Evolutionary conservation across 2,329 filamentous ascomycete species (phyloP), one percentile per base, ranked within the genome.

Genomic region (Fusarium zealandicum): DNA sequence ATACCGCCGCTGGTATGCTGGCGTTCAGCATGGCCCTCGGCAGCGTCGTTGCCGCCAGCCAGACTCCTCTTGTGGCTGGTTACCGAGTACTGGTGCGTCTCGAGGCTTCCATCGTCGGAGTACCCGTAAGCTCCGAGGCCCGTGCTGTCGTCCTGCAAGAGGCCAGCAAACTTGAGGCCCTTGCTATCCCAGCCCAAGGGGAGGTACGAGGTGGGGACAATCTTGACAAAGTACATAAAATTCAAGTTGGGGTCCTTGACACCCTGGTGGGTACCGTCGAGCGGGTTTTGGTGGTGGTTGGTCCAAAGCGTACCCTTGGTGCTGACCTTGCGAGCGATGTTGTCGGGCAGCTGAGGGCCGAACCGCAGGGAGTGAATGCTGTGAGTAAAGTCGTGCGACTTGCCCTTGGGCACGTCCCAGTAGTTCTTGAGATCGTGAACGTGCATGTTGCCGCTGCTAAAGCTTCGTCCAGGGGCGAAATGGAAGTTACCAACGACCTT

Each of bases 401-500:
- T 80, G 46, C 83, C 81, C 50, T 88, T 81, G 27, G 87, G 83
- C 17, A 82, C 83, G 61, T 93, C 88, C 79, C 92, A 90, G 82
- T 96, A 99, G 79, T 95, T 96, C 75, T 96, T 92, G 60, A 99
- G 81, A 71, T 99, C 96, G 78, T 99, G 95, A 16, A 97, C 91
- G 77, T 99, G 95, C 85, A 98, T 89, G 78, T 96, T 96, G 64
- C 92, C 92, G 70, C 90, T 96, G 75, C 90, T 96, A 83, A 98
- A 98, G 73, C 89, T 93, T 76, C 93, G 91, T 67, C 95, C 95
- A 1, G 95, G 95, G 1, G 96, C 95, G 67, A 99, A 89, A 76
- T 99, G 95, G 83, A 99, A 99, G 80, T 99, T 99, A 51, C 95
- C 95, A 48, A 99, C 84, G 20, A 99, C 95, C 78, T 99, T 99